These are phyloP conservation scores for Phytophthora niederhauseri DNA, from an alignment of 352 stramenopile species.

Conservation along the genomic window DNA sequence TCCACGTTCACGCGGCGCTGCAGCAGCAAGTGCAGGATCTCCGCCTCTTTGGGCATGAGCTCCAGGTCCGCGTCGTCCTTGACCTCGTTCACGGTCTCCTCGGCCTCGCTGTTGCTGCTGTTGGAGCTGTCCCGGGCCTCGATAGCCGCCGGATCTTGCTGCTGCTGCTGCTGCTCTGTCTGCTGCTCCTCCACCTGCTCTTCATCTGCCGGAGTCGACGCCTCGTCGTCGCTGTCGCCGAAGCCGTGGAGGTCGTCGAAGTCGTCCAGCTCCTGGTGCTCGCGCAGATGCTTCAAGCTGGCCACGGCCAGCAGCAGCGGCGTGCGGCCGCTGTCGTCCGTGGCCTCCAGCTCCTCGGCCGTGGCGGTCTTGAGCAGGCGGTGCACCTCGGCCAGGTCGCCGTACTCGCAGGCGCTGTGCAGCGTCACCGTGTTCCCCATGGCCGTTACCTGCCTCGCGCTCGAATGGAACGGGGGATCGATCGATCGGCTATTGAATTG, in stretches of 20 bases:
- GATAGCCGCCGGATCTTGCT: constrained; percentile 8
- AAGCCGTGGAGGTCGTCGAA: constrained; percentile 45
- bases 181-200: constrained; percentile 10
- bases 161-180: neutral
- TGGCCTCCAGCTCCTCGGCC: constrained; percentile 70
- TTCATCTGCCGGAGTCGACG: constrained; percentile 1
- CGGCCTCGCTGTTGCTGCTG: constrained; percentile 27
- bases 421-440: constrained; percentile 89
- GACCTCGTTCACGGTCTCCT: constrained; percentile 53
- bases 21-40: constrained; percentile 81
- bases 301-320: constrained; percentile 77
- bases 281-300: constrained; percentile 51
- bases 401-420: constrained; percentile 79
- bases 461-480: constrained; percentile 17
- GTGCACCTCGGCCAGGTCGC: constrained; percentile 64
- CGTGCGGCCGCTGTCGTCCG: constrained; percentile 76
- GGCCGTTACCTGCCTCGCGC: constrained; percentile 7
- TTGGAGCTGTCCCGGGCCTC: constrained; percentile 11
- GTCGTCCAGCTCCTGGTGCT: constrained; percentile 51
- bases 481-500: neutral
- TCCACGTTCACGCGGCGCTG: constrained; percentile 76
- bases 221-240: constrained; percentile 35
- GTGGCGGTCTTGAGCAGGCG: constrained; percentile 65
- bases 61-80: constrained; percentile 58
- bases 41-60: constrained; percentile 65